Evolutionary conservation across 2,329 filamentous ascomycete species (phyloP), one percentile per base, ranked within the genome.

Genomic region (Fusarium guadeloupense): DNA sequence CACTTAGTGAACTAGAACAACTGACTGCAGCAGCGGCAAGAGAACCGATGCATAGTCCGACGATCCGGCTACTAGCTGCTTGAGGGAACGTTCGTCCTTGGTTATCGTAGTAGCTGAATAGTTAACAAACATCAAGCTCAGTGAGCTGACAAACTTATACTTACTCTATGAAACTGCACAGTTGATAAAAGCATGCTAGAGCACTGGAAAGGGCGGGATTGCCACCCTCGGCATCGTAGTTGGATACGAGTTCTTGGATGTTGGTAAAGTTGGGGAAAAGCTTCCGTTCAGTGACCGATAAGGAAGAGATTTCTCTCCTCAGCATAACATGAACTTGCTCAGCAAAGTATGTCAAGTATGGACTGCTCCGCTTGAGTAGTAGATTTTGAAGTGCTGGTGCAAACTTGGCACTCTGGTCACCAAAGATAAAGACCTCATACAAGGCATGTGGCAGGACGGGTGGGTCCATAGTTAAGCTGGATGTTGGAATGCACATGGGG

Each of bases 261-360:
- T 69, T 70, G 2, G 69, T 70, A 38, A 72, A 72, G 4, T 57
- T 63, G 38, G 70, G 69, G 37, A 72, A 72, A 16, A 69, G 25
- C 3, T 40, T 40, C 31, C 69, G 68, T 4, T 55, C 35, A 4
- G 50, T 28, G 1, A 53, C 51, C 8, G 61, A 37, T 12, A 67
- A 52, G 5, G 42, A 23, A 5, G 67, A 68, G 4, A 72, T 54
- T 16, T 71, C 65, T 30, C 60, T 50, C 26, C 68, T 54, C 6
- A 72, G 54, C 12, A 39, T 52, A 9, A 60, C 63, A 12, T 62
- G 59, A 4, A 59, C 58, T 13, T 67, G 68, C 16, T 68, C 61
- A n/a, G 70, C 60, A 43, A 71, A 72, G 0, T 66, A 60, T 4
- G 51, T 50, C 4, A 72, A 39, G 9, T 64, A 52, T 14, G 68